Evolutionary conservation across 2,329 filamentous ascomycete genomes (phyloP).

Genomic region (Magnaporthales sp.): DNA sequence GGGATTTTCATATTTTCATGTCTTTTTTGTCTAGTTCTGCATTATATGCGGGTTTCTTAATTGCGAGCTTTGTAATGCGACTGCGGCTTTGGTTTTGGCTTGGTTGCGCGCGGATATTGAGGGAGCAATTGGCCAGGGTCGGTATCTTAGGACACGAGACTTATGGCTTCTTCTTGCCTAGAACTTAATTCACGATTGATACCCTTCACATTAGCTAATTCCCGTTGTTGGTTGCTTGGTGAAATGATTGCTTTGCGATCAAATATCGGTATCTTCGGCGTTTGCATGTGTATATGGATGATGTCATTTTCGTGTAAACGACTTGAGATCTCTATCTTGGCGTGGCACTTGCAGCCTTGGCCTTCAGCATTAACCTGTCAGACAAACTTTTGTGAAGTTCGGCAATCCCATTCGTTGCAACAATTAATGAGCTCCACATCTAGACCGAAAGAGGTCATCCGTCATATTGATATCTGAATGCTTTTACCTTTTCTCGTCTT

Average conservation of each 20-base stretch:
- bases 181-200: slow-evolving; percentile 4
- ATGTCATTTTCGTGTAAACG: neutral
- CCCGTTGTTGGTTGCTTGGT: neutral
- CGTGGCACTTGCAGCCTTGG: neutral
- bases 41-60: neutral
- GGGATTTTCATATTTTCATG: slow-evolving; percentile 2
- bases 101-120: neutral
- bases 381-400: neutral
- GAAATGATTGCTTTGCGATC: neutral
- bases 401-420: neutral
- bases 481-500: neutral
- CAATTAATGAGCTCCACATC: neutral
- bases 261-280: neutral
- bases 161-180: neutral
- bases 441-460: neutral
- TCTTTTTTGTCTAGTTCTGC: slow-evolving; percentile 5
- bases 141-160: neutral
- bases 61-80: slow-evolving; percentile 1
- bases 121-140: slow-evolving; percentile 3
- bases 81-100: slow-evolving; percentile 1
- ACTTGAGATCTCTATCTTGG: neutral
- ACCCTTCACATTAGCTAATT: neutral
- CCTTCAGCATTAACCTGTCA: neutral
- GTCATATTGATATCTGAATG: neutral
- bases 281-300: neutral